These are phyloP conservation scores for Silene uniflora DNA, from an alignment of 148 eudicot genomes.

Conservation along the genomic window DNA sequence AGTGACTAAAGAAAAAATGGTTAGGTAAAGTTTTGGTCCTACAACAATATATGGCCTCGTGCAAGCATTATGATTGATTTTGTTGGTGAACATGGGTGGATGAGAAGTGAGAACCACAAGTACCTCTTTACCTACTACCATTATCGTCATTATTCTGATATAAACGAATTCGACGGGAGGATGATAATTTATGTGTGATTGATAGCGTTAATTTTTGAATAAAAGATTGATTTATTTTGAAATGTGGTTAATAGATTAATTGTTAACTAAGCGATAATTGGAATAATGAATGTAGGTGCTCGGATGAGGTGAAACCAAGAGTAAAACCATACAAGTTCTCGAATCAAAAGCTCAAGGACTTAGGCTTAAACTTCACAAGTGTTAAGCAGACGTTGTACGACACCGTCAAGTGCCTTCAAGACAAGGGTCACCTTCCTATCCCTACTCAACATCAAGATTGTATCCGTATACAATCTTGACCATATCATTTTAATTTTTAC, in stretches of 20 bases:
- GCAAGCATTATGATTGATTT: neutral
- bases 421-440: conserved; percentile 66
- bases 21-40: conserved; percentile 11
- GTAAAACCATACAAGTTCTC: conserved; percentile 69
- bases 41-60: neutral
- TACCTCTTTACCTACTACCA: conserved; percentile 21
- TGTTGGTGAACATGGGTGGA: neutral
- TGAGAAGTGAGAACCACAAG: conserved; percentile 1
- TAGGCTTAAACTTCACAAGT: conserved; percentile 69
- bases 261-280: no score
- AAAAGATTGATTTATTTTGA: no score
- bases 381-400: conserved; percentile 64
- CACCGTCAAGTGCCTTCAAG: conserved; percentile 72
- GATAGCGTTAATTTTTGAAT: no score
- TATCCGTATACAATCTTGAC: conserved; percentile 26
- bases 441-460: conserved; percentile 39
- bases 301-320: conserved; percentile 71
- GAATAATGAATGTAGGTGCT: conserved; percentile 47
- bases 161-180: no score
- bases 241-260: no score
- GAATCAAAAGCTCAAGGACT: conserved; percentile 69
- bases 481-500: neutral
- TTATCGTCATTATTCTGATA: neutral
- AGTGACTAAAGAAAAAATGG: conserved; percentile 13
- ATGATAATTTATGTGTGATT: no score